Evolutionary conservation across 1,284 basidiomycete species (phyloP), one percentile per base, ranked within the genome.

Genomic region (Ustilago shanxiensis): DNA sequence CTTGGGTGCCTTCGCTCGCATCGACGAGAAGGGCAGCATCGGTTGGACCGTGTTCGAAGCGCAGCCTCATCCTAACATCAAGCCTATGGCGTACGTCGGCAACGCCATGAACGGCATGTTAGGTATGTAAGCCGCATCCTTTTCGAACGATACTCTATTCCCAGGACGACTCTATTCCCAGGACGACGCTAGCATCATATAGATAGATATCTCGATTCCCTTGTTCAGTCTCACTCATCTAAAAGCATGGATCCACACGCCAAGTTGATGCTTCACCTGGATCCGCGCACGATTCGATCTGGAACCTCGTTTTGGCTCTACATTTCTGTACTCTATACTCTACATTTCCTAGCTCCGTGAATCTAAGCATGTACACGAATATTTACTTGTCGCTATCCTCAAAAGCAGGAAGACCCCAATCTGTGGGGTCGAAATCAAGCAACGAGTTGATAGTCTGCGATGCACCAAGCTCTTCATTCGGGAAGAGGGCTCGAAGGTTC

Each of bases 21-120:
- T 97, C 82, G 91, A 95, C 85, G 90, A 91, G 31, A 88, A 89
- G 39, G 95, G 95, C 18, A 89, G 90, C 65, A 89, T 92, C 75
- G 86, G 91, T 57, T 95, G 77, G 75, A 94, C 87, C 88, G 90
- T 79, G 92, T 98, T 95, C 85, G 91, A 93, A 18, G 94, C 95
- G 11, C 91, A 90, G 59, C 91, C 92, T 29, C 95, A 97, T 87
- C 95, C 95, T 22, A 91, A 93, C 57, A 89, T 96, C 88, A 93
- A 91, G 85, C 95, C 95, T 10, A 97, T 97, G 95, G 94, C 94
- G 1, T 97, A 96, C 72, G 80, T 74, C 16, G 69, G 72, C 33
- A 77, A 73, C n/a, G 66, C 75, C n/a, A 80, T 81, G 80, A 71
- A 73, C 54, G 73, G 80, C 50, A 72, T 81, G 65, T 65, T 81